phyloP scores from a whole-genome alignment of 441 rosid genomes.

The Brassica balearica region DNA sequence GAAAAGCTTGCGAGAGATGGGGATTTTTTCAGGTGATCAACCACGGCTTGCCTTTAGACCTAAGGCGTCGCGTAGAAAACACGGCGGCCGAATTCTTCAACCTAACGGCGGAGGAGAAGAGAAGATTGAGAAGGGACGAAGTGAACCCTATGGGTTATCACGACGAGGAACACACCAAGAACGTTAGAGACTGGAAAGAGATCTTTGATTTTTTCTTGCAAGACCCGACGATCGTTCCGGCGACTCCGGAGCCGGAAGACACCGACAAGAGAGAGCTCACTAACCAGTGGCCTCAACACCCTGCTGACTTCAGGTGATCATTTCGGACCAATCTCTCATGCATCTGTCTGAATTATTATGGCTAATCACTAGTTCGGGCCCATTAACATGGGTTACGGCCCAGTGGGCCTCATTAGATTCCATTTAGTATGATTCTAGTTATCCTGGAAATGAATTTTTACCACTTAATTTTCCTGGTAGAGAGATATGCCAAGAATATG shows the following conservation, averaged over 20 bases:
- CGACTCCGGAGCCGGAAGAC: constrained; percentile 54
- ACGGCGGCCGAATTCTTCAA: constrained; percentile 54
- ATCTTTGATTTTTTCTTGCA: constrained; percentile 58
- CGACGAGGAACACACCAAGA: constrained; percentile 76
- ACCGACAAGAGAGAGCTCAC: constrained; percentile 41
- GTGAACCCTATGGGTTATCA: constrained; percentile 56
- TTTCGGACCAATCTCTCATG: constrained; percentile 5
- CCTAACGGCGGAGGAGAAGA: constrained; percentile 60
- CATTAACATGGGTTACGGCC: constrained; percentile 14
- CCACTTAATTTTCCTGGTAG: constrained; percentile 34
- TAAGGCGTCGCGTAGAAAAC: constrained; percentile 44
- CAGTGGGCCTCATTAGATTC: constrained; percentile 2
- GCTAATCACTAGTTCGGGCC: neutral
- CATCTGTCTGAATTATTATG: neutral
- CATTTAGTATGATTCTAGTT: neutral
- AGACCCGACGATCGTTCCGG: constrained; percentile 54
- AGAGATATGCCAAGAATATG: constrained; percentile 57
- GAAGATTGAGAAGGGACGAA: constrained; percentile 57
- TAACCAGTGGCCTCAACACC: constrained; percentile 70
- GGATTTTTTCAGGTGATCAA: constrained; percentile 74
- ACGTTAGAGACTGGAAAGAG: constrained; percentile 88
- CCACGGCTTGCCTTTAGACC: constrained; percentile 62
- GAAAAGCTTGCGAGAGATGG: constrained; percentile 70
- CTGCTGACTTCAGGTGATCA: constrained; percentile 56
- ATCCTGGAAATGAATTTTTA: neutral